A percentile compares a stretch with the other conserved stretches of the same genome.
Conservation (phyloP, 2,329 filamentous ascomycete genomes). For the Apiospora saccharicola region DNA sequence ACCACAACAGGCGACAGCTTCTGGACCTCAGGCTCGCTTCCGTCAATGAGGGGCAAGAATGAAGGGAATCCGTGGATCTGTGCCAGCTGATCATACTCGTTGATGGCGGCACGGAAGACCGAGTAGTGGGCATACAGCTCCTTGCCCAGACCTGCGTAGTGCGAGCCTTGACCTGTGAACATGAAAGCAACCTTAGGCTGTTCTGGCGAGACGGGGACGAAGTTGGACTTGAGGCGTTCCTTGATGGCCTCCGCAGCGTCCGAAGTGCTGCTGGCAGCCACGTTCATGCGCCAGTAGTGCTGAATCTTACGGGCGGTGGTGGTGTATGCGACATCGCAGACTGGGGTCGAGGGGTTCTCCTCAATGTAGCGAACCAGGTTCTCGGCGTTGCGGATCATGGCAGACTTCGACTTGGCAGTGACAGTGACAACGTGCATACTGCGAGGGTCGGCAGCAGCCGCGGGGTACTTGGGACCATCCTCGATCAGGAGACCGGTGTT, state of each 20-base stretch:
- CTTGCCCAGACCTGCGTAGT: conserved; percentile 59
- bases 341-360: conserved; percentile 56
- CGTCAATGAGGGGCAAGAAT: conserved; percentile 60
- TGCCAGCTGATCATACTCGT: conserved; percentile 63
- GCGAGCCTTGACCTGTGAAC: conserved; percentile 65
- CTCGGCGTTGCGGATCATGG: conserved; percentile 66
- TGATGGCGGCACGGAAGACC: conserved; percentile 59
- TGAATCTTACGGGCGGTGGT: conserved; percentile 72
- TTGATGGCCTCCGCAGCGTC: conserved; percentile 53
- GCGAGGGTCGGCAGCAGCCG: conserved; percentile 55
- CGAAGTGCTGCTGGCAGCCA: conserved; percentile 49
- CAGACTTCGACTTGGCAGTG: conserved; percentile 61
- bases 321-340: conserved; percentile 70
- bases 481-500: conserved; percentile 74
- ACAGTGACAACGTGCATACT: conserved; percentile 65
- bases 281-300: conserved; percentile 62
- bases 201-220: conserved; percentile 50
- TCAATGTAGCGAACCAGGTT: conserved; percentile 62
- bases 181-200: conserved; percentile 59
- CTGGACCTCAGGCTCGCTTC: conserved; percentile 51
- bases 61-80: conserved; percentile 61
- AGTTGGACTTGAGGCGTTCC: conserved; percentile 51
- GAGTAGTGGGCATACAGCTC: conserved; percentile 56
- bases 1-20: conserved; percentile 58
- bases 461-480: conserved; percentile 57